These are phyloP conservation scores for Pestalotiopsis sp. DNA, from an alignment of 2,329 filamentous ascomycete species.

Conservation along the genomic window DNA sequence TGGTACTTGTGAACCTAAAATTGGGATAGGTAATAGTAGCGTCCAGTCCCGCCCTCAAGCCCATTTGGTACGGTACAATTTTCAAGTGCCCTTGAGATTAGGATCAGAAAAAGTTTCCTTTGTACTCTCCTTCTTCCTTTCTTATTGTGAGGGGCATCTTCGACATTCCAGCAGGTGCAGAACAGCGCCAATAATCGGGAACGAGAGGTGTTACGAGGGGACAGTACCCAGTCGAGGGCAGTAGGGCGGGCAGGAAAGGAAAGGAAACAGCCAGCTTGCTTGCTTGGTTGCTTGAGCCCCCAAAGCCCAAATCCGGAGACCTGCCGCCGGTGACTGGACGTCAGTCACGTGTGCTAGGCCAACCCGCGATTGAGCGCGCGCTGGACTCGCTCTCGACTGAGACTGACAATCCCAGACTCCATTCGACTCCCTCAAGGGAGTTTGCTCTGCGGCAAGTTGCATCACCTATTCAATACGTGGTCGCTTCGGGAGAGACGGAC, in stretches of 20 bases:
- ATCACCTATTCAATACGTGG: not conserved
- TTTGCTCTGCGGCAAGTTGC: not conserved
- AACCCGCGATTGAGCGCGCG: not conserved
- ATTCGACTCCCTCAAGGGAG: not conserved
- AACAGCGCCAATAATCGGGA: not conserved
- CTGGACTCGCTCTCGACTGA: not conserved
- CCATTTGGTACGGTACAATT: not conserved
- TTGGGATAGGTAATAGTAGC: not conserved
- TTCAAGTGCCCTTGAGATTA: not conserved
- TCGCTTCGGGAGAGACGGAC: not conserved
- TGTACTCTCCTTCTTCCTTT: not conserved
- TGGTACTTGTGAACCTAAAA: not conserved
- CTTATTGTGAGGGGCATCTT: not conserved
- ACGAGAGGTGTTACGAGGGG: not conserved
- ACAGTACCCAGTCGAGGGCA: not conserved
- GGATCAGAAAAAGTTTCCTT: not conserved
- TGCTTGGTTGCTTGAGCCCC: not conserved
- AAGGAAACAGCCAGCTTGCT: too few species aligned
- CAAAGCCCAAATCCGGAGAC: not conserved
- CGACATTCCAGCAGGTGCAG: not conserved
- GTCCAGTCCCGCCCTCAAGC: not conserved
- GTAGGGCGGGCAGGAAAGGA: not conserved
- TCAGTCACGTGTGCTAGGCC: not conserved
- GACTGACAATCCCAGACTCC: not conserved
- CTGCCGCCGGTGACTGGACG: not conserved